These are phyloP conservation scores for Xylariales sp. DNA, from an alignment of 2,329 filamentous ascomycete species.

Conservation along the genomic window DNA sequence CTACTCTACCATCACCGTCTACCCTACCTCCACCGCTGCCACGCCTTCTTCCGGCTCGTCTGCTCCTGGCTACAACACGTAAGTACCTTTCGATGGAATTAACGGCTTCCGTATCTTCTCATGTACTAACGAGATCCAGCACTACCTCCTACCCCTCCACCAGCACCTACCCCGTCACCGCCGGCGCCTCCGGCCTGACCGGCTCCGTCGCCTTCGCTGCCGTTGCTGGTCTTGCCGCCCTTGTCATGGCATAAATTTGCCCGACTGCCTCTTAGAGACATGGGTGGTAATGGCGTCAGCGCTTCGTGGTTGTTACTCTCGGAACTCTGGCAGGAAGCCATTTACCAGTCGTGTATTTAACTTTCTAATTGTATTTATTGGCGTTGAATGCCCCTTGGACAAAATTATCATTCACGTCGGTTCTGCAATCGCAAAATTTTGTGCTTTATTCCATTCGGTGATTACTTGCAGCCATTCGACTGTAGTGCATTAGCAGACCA, in stretches of 20 bases:
- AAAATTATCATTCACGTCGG: conserved; percentile 5
- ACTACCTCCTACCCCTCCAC: conserved; percentile 26
- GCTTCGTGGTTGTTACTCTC: conserved; percentile 28
- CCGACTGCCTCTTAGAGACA: too few relatives aligned
- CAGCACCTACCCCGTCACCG: conserved; percentile 32
- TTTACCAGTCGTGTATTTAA: conserved; percentile 34
- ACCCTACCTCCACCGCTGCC: conserved; percentile 34
- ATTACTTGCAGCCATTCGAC: not conserved
- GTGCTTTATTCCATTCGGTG: not conserved
- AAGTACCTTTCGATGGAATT: conserved; percentile 13
- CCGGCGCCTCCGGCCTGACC: conserved; percentile 48
- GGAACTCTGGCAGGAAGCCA: conserved; percentile 14
- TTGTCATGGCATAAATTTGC: conserved; percentile 48
- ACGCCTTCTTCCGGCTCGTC: conserved; percentile 19
- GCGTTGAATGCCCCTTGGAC: conserved; percentile 8
- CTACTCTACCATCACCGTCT: conserved; percentile 28
- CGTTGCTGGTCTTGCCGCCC: conserved; percentile 48
- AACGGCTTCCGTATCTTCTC: not conserved
- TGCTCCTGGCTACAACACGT: conserved; percentile 25
- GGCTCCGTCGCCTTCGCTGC: conserved; percentile 52
- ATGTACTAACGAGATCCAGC: conserved; percentile 13
- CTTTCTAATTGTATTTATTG: conserved; percentile 39
- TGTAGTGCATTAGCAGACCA: not conserved
- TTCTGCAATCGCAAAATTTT: conserved; percentile 6
- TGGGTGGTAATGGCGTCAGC: conserved; percentile 2